phyloP scores from a whole-genome alignment of 805 yeast genomes.

The Ogataea polymorpha region DNA sequence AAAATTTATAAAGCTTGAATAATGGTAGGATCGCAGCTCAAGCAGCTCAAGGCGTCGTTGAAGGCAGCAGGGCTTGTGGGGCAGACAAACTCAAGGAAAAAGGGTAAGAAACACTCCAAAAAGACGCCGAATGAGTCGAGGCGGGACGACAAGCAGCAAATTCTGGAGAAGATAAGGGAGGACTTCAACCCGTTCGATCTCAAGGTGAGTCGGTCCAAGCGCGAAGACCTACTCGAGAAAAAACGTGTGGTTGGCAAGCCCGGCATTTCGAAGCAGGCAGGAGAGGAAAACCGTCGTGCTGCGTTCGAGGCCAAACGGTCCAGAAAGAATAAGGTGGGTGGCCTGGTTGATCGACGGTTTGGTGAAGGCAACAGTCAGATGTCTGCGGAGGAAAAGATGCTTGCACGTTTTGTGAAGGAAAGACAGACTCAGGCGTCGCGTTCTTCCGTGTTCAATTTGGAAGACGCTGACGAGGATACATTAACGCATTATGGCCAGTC shows the following conservation, averaged over 20 bases:
- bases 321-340: constrained; percentile 72
- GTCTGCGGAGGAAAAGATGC: constrained; percentile 90
- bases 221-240: constrained; percentile 42
- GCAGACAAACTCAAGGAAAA: constrained; percentile 66
- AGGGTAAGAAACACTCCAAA: constrained; percentile 44
- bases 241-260: constrained; percentile 64
- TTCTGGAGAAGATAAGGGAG: constrained; percentile 61
- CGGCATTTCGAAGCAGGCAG: constrained; percentile 63
- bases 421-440: constrained; percentile 61
- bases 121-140: constrained; percentile 62
- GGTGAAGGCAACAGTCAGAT: constrained; percentile 76
- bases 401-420: constrained; percentile 91
- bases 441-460: constrained; percentile 66
- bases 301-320: constrained; percentile 64
- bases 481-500: constrained; percentile 81
- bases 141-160: constrained; percentile 61
- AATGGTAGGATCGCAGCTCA: constrained; percentile 79
- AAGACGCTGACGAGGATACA: constrained; percentile 57
- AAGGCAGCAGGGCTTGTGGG: constrained; percentile 84
- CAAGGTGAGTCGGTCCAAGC: constrained; percentile 64
- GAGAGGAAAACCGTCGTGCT: constrained; percentile 57
- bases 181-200: constrained; percentile 90
- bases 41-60: constrained; percentile 72
- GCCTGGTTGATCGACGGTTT: constrained; percentile 79
- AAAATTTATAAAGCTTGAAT: neutral